Evolutionary conservation across 345 rosid genomes (phyloP).

Genomic region (Eucalyptus grandis): DNA sequence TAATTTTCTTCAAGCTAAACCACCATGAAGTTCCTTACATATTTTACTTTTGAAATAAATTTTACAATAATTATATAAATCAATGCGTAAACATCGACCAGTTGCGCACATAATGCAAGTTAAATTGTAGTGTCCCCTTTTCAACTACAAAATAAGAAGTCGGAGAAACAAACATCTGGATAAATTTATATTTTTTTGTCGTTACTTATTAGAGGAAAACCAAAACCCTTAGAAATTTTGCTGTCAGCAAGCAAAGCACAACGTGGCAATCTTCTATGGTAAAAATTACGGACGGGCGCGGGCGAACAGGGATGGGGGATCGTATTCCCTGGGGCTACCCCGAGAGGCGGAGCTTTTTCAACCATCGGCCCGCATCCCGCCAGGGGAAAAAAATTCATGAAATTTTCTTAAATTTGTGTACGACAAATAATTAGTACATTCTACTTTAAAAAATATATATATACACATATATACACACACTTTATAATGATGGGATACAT

Average conservation of each 20-base stretch:
- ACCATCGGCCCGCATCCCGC: rapidly evolving
- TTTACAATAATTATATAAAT: neutral
- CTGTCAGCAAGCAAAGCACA: rapidly evolving
- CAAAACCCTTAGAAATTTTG: neutral
- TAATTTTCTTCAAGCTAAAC: neutral
- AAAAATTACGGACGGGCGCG: neutral
- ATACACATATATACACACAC: no score
- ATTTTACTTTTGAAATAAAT: neutral
- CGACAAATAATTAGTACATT: neutral
- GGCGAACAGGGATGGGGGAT: neutral
- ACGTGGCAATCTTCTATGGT: neutral
- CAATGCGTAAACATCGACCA: neutral
- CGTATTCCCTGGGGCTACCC: neutral
- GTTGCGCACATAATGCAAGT: rapidly evolving
- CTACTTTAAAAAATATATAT: neutral
- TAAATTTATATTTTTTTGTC: rapidly evolving
- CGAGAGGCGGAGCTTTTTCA: neutral
- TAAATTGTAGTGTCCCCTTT: neutral
- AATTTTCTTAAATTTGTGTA: neutral
- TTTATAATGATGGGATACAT: no score
- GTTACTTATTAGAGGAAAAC: neutral
- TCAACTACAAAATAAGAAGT: neutral
- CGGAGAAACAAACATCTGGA: neutral
- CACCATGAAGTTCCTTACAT: neutral
- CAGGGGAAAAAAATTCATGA: neutral